Conservation (phyloP, 441 rosid genomes). For the Capsella rubella region DNA sequence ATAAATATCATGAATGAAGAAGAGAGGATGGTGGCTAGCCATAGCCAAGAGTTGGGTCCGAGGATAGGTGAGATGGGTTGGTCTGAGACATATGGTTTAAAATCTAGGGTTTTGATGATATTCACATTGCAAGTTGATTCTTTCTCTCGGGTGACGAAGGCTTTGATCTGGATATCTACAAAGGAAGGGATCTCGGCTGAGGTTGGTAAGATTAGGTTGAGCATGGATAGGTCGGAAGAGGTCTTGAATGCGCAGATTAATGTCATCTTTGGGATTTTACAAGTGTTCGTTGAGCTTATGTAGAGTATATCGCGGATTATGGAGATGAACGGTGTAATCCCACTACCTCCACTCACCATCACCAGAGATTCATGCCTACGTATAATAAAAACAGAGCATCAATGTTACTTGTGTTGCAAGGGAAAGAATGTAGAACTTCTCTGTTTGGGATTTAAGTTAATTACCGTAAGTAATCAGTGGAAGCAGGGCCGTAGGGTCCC, state of each 20-base stretch:
- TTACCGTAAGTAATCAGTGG: constrained; percentile 11
- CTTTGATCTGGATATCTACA: constrained; percentile 16
- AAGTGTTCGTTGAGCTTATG: neutral
- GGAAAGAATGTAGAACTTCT: neutral
- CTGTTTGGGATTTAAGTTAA: neutral
- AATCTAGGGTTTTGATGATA: neutral
- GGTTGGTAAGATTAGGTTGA: neutral
- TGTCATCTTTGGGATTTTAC: neutral
- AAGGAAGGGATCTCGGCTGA: constrained; percentile 1
- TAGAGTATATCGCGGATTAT: neutral
- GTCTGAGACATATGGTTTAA: constrained; percentile 13
- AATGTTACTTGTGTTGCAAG: neutral
- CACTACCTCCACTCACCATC: constrained; percentile 21
- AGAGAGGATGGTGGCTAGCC: constrained; percentile 18
- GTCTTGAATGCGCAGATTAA: constrained; percentile 4
- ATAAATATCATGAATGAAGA: constrained; percentile 16
- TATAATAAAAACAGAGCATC: neutral
- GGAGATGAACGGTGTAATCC: constrained; percentile 20
- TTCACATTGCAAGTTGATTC: neutral
- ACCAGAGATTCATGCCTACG: neutral
- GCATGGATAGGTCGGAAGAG: constrained; percentile 21
- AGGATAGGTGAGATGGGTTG: constrained; percentile 21
- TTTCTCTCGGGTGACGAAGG: constrained; percentile 4
- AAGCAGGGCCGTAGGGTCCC: constrained; percentile 17
- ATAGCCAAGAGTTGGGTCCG: constrained; percentile 15